Conservation (phyloP, 768 basidiomycete genomes). For the Suillus ampliporus region DNA sequence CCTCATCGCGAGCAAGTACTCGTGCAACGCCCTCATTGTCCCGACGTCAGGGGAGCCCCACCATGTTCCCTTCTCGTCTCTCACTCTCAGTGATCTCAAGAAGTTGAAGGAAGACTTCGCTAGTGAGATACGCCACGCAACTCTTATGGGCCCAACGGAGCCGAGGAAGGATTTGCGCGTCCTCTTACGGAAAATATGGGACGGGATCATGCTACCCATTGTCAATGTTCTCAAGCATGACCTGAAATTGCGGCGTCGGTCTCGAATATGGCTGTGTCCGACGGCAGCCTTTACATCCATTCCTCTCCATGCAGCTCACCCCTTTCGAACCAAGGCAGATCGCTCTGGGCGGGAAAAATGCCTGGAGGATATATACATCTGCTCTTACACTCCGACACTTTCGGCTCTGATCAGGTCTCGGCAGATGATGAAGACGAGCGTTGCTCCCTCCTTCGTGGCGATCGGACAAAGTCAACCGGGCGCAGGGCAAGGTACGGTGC, state of each 20-base stretch:
- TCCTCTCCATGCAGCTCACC: neutral
- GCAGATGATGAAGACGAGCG: too few species aligned
- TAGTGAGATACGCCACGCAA: neutral
- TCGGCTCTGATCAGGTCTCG: neutral
- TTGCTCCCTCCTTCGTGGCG: too few species aligned
- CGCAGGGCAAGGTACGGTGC: too few species aligned
- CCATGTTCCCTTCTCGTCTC: neutral
- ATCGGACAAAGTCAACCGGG: too few species aligned
- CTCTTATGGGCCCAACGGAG: neutral
- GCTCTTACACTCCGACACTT: neutral
- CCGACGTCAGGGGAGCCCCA: neutral
- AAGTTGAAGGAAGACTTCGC: neutral
- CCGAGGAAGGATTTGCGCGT: neutral
- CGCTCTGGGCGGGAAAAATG: neutral
- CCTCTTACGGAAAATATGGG: neutral
- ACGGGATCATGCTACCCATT: neutral
- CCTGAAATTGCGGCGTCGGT: neutral
- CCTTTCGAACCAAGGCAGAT: neutral
- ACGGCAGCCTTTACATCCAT: neutral
- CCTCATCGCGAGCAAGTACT: slow-evolving; percentile 19
- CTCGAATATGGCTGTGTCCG: neutral
- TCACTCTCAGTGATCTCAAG: neutral
- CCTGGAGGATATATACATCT: neutral
- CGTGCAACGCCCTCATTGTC: slow-evolving; percentile 22
- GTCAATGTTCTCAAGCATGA: neutral